Evolutionary conservation across 1,139 yeast genomes (phyloP).

Genomic region (Candida buenavistaensis): DNA sequence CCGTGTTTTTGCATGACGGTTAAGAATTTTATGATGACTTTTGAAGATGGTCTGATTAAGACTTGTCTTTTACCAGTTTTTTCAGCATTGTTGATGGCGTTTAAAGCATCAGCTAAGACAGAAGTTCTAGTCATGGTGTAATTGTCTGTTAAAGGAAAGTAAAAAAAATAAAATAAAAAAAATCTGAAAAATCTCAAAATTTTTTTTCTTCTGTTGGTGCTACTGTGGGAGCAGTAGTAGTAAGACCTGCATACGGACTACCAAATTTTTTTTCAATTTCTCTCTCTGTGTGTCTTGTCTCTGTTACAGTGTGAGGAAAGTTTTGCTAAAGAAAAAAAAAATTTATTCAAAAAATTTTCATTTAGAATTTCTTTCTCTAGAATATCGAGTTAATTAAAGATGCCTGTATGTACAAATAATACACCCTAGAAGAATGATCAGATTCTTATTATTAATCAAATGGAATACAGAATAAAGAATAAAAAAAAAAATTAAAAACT

Average conservation of each 20-base stretch:
- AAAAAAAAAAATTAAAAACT: too few relatives aligned
- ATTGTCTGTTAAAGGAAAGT: constrained; percentile 6
- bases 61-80: constrained; percentile 99
- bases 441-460: background rate
- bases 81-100: constrained; percentile 98
- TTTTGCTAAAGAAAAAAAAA: constrained; percentile 7
- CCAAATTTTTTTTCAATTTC: constrained; percentile 1
- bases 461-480: too few relatives aligned
- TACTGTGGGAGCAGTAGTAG: too few relatives aligned
- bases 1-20: constrained; percentile 99
- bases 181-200: constrained; percentile 1
- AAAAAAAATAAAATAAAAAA: too few relatives aligned
- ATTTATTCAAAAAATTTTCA: constrained; percentile 8
- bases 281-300: background rate
- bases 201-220: constrained; percentile 4
- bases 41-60: constrained; percentile 96
- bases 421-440: background rate
- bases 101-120: constrained; percentile 98
- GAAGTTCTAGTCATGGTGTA: constrained; percentile 92
- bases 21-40: constrained; percentile 95
- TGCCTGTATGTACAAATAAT: constrained; percentile 34
- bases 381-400: constrained; percentile 20
- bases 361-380: constrained; percentile 8
- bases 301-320: constrained; percentile 1
- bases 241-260: constrained; percentile 3